Conservation (phyloP, 495 filamentous ascomycete genomes). For the Aspergillus leporis region DNA sequence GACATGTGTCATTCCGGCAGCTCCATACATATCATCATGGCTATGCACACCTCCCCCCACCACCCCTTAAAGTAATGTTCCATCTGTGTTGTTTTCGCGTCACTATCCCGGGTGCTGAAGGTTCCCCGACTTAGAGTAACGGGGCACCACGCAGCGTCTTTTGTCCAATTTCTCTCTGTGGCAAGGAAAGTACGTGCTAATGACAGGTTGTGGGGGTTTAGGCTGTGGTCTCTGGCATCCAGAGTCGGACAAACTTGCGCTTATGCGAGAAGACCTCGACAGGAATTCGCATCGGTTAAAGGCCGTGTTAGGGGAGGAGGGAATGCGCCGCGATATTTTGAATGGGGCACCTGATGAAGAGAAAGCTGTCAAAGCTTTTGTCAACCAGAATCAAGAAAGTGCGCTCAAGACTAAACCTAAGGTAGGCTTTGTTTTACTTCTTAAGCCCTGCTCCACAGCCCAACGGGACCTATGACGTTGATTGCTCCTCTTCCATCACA, state of each 20-base stretch:
- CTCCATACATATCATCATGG: not conserved
- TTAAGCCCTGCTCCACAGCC: not conserved
- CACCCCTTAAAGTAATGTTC: not conserved
- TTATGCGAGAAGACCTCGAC: slow-evolving; percentile 72
- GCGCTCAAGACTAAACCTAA: slow-evolving; percentile 85
- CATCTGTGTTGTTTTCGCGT: not conserved
- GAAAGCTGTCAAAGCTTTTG: slow-evolving; percentile 67
- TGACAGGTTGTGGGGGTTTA: slow-evolving; percentile 32
- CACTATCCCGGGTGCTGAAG: not conserved
- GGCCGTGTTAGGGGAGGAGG: slow-evolving; percentile 56
- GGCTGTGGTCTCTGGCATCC: slow-evolving; percentile 82
- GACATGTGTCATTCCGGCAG: not conserved
- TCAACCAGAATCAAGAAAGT: slow-evolving; percentile 62
- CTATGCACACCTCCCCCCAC: not conserved
- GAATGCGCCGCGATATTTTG: slow-evolving; percentile 64
- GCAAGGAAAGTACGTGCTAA: slow-evolving; percentile 1
- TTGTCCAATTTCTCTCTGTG: not conserved
- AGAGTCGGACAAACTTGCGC: slow-evolving; percentile 58
- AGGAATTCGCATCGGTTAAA: slow-evolving; percentile 66
- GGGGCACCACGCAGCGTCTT: not conserved
- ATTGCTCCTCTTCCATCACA: not conserved
- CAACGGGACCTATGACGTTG: not conserved
- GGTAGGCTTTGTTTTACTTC: slow-evolving; percentile 48
- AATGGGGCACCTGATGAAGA: slow-evolving; percentile 55
- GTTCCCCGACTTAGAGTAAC: not conserved